Evolutionary conservation across 768 basidiomycete species (phyloP).

Genomic region (Auriscalpium microsporum): DNA sequence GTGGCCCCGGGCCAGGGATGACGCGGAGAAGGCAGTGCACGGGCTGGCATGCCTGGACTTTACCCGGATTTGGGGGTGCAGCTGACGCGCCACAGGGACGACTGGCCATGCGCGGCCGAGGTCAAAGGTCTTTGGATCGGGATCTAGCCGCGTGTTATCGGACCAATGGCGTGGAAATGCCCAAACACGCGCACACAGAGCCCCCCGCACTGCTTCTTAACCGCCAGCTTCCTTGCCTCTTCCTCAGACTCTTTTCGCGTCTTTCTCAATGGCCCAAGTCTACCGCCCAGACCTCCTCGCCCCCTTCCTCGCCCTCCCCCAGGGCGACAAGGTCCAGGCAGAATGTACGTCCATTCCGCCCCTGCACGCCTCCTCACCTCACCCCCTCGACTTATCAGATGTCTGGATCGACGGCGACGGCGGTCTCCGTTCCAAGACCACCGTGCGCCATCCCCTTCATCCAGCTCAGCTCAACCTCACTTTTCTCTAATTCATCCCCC

Average conservation of each 20-base stretch:
- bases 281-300: slow-evolving; percentile 83
- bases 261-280: slow-evolving; percentile 21
- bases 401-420: slow-evolving; percentile 97
- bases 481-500: slow-evolving; percentile 8
- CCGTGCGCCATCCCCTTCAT: slow-evolving; percentile 37
- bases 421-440: slow-evolving; percentile 95
- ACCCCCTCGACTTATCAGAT: slow-evolving; percentile 41
- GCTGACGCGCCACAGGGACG: too few species aligned
- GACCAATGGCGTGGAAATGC: not conserved
- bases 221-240: not conserved
- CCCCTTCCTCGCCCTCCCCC: slow-evolving; percentile 81
- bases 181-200: not conserved
- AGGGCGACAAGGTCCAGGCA: slow-evolving; percentile 90
- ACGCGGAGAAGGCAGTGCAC: too few species aligned
- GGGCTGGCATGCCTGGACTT: too few species aligned
- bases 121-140: not conserved
- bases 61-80: too few species aligned
- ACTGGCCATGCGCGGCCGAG: too few species aligned
- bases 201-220: not conserved
- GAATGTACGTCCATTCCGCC: slow-evolving; percentile 52
- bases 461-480: not conserved
- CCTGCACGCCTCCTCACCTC: slow-evolving; percentile 13
- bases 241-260: not conserved
- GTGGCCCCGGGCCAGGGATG: too few species aligned
- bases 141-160: not conserved